phyloP scores from a whole-genome alignment of 2,329 filamentous ascomycete species.

The Cladosporium phlei region DNA sequence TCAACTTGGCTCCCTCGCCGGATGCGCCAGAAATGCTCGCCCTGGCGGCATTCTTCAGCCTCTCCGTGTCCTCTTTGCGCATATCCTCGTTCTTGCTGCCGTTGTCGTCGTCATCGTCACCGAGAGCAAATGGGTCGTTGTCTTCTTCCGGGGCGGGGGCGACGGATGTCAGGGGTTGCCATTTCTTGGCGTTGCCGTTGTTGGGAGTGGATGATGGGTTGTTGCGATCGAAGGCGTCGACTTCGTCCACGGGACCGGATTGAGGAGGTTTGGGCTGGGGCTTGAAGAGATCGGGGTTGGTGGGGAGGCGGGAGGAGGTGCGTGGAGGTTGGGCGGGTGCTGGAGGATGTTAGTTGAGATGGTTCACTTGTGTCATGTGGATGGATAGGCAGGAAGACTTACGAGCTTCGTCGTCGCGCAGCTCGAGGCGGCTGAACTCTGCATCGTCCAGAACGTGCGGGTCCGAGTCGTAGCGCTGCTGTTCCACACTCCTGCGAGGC shows the following conservation, averaged over 20 bases:
- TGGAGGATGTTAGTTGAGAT: conserved; percentile 31
- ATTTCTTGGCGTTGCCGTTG: conserved; percentile 64
- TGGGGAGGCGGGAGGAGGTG: conserved; percentile 59
- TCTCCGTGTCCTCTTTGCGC: conserved; percentile 49
- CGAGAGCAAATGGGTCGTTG: conserved; percentile 93
- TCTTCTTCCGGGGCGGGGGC: conserved; percentile 81
- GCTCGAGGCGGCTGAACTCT: conserved; percentile 61
- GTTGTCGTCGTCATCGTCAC: conserved; percentile 80
- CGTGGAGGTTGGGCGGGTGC: conserved; percentile 47
- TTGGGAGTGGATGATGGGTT: conserved; percentile 49
- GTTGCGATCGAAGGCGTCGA: conserved; percentile 64
- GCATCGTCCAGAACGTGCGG: conserved; percentile 86
- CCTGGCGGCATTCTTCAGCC: conserved; percentile 47
- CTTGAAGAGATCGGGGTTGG: conserved; percentile 79
- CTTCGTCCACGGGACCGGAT: conserved; percentile 68
- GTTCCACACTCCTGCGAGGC: conserved; percentile 68
- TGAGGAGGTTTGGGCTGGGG: conserved; percentile 54
- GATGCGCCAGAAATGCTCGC: conserved; percentile 54
- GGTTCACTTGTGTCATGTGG: not conserved
- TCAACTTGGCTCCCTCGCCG: conserved; percentile 26
- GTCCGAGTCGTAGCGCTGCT: conserved; percentile 90
- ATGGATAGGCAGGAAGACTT: conserved; percentile 29
- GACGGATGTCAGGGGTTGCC: conserved; percentile 86
- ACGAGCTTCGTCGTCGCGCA: conserved; percentile 55
- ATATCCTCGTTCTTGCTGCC: conserved; percentile 59